Percentiles rank a stretch among this genome's conserved stretches.
phyloP scores from a whole-genome alignment of 2,329 filamentous ascomycete species.

The Claviceps capensis region DNA sequence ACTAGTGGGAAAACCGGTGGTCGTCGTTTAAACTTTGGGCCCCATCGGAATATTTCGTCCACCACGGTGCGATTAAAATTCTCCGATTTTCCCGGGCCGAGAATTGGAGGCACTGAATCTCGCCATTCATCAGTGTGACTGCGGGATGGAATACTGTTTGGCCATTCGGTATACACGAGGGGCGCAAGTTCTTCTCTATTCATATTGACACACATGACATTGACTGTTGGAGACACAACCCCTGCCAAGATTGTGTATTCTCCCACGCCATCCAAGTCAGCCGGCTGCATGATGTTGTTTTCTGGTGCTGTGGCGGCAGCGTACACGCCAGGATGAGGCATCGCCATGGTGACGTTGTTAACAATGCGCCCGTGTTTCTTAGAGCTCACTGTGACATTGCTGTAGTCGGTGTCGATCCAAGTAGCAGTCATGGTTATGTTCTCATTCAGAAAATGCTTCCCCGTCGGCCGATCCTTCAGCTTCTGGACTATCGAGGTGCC shows the following conservation, averaged over 20 bases:
- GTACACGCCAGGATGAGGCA: constrained; percentile 60
- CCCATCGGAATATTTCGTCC: constrained; percentile 60
- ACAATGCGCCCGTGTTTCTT: constrained; percentile 41
- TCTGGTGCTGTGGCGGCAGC: constrained; percentile 43
- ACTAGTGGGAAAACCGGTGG: constrained; percentile 31
- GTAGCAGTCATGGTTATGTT: constrained; percentile 57
- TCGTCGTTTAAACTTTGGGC: constrained; percentile 31
- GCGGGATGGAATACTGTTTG: constrained; percentile 21
- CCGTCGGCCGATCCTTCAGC: constrained; percentile 38
- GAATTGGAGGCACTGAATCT: constrained; percentile 20
- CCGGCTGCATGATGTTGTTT: constrained; percentile 59
- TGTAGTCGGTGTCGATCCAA: constrained; percentile 49
- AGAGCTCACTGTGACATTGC: constrained; percentile 38
- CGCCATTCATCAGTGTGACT: constrained; percentile 25
- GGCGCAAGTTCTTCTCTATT: constrained; percentile 43
- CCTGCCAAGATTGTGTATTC: constrained; percentile 55
- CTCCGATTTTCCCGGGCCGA: constrained; percentile 8
- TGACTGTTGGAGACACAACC: constrained; percentile 55
- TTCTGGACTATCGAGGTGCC: constrained; percentile 24
- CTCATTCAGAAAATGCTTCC: constrained; percentile 51
- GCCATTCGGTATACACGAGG: constrained; percentile 51
- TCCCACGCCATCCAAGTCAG: constrained; percentile 49
- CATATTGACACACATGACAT: constrained; percentile 61
- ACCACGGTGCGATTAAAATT: constrained; percentile 45
- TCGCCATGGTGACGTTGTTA: constrained; percentile 64